A percentile compares a stretch with the other conserved stretches of the same genome.
Conservation (phyloP, 2,329 filamentous ascomycete species). For the Colletotrichum ledebouriae region DNA sequence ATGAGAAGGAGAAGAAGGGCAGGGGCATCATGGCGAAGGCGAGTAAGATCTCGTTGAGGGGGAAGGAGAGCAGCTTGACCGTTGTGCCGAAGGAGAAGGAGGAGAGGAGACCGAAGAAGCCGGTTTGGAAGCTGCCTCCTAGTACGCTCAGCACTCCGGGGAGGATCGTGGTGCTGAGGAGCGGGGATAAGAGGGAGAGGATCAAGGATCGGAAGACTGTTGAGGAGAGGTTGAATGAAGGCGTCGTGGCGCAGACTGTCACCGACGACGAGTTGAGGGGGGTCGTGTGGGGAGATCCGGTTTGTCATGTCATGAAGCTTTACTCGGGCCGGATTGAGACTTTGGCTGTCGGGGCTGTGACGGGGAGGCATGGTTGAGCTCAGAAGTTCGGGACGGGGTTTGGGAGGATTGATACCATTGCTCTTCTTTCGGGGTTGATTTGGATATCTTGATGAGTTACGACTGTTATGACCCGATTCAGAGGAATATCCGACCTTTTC, state of each 20-base stretch:
- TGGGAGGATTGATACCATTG: constrained; percentile 16
- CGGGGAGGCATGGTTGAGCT: constrained; percentile 50
- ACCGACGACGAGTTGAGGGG: constrained; percentile 76
- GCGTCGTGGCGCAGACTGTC: constrained; percentile 77
- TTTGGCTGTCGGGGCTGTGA: constrained; percentile 78
- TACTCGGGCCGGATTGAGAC: constrained; percentile 80
- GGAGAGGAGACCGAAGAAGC: constrained; percentile 48
- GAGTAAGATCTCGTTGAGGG: constrained; percentile 11
- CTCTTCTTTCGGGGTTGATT: background rate
- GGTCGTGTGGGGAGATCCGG: constrained; percentile 84
- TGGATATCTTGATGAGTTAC: background rate
- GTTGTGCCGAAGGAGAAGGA: constrained; percentile 43
- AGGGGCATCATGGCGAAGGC: constrained; percentile 19
- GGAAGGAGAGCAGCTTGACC: constrained; percentile 29
- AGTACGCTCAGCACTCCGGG: constrained; percentile 79
- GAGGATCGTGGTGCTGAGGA: constrained; percentile 74
- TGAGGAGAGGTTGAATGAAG: constrained; percentile 65
- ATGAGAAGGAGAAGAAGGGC: constrained; percentile 39
- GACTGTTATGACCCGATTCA: background rate
- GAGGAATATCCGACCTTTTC: too few species aligned
- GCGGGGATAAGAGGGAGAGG: constrained; percentile 55
- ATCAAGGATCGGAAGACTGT: constrained; percentile 61
- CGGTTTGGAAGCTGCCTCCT: constrained; percentile 74
- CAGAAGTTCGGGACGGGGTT: background rate
- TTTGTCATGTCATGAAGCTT: constrained; percentile 83